These are phyloP conservation scores for Lipomyces kockii DNA, from an alignment of 805 yeast genomes.

Conservation along the genomic window DNA sequence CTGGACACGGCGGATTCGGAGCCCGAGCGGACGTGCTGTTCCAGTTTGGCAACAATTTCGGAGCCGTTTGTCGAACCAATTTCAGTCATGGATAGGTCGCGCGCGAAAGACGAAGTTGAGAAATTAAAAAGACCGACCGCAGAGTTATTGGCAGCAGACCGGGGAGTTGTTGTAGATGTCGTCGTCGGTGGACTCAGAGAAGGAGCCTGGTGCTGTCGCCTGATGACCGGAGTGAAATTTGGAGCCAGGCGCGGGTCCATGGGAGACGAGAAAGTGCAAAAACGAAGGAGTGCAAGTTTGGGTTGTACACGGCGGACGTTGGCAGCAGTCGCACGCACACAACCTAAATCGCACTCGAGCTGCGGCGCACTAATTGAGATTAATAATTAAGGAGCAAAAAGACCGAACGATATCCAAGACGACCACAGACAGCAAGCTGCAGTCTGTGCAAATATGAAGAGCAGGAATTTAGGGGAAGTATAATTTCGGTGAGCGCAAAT, in stretches of 20 bases:
- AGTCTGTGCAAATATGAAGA: no score
- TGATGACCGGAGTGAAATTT: slow-evolving; percentile 19
- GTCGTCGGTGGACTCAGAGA: neutral
- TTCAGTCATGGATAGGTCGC: neutral
- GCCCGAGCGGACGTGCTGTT: slow-evolving; percentile 9
- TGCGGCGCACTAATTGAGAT: no score
- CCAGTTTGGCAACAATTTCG: slow-evolving; percentile 1
- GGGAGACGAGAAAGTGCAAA: neutral
- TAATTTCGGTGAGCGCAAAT: no score
- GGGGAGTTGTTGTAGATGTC: neutral
- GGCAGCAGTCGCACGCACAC: no score
- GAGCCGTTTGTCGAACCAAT: neutral
- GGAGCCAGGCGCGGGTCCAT: slow-evolving; percentile 35
- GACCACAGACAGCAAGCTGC: no score
- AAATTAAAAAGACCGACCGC: neutral
- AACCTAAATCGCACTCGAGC: no score
- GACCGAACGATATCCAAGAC: no score
- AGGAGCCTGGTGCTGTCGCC: neutral
- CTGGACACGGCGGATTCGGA: neutral
- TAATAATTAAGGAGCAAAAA: no score
- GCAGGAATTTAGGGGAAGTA: no score
- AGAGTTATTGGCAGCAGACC: neutral
- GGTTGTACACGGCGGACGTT: no score
- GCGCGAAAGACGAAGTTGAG: neutral
- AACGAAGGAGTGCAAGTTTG: neutral